Conservation (phyloP, 2,329 filamentous ascomycete species). For the Colletotrichum brevisporum region DNA sequence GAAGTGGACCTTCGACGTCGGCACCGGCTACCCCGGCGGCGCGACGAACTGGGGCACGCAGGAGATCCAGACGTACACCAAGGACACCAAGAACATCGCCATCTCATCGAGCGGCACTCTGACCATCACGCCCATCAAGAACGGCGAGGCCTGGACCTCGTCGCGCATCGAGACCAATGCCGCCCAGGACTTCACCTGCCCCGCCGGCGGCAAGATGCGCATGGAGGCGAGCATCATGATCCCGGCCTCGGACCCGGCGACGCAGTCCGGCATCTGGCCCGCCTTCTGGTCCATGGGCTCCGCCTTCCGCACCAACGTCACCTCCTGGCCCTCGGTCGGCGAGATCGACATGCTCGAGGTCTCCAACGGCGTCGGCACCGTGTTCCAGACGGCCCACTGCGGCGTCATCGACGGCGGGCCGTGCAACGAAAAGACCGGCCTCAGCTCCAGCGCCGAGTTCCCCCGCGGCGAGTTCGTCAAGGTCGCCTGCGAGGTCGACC, state of each 20-base stretch:
- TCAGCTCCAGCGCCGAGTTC: slow-evolving; percentile 44
- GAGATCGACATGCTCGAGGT: slow-evolving; percentile 63
- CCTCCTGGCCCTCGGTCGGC: slow-evolving; percentile 57
- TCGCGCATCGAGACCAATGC: slow-evolving; percentile 58
- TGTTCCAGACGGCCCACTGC: slow-evolving; percentile 59
- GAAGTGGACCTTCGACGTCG: slow-evolving; percentile 61
- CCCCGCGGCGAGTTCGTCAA: slow-evolving; percentile 51
- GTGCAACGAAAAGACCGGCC: slow-evolving; percentile 58
- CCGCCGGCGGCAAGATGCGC: slow-evolving; percentile 51
- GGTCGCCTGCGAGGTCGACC: slow-evolving; percentile 51
- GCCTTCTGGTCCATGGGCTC: slow-evolving; percentile 62
- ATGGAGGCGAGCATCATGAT: slow-evolving; percentile 57
- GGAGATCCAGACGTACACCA: slow-evolving; percentile 63
- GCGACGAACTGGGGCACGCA: slow-evolving; percentile 63
- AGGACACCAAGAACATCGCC: slow-evolving; percentile 54
- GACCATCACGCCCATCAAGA: slow-evolving; percentile 46
- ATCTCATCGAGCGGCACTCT: slow-evolving; percentile 49
- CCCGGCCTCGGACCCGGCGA: slow-evolving; percentile 44
- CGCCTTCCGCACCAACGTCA: slow-evolving; percentile 54
- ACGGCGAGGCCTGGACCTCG: slow-evolving; percentile 56
- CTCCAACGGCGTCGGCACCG: slow-evolving; percentile 53
- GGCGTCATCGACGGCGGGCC: slow-evolving; percentile 54
- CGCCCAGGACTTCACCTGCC: slow-evolving; percentile 52
- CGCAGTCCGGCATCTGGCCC: slow-evolving; percentile 60
- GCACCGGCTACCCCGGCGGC: slow-evolving; percentile 62